phyloP scores from a whole-genome alignment of 192 early-diverging fungal genomes.

The Podila verticillata region DNA sequence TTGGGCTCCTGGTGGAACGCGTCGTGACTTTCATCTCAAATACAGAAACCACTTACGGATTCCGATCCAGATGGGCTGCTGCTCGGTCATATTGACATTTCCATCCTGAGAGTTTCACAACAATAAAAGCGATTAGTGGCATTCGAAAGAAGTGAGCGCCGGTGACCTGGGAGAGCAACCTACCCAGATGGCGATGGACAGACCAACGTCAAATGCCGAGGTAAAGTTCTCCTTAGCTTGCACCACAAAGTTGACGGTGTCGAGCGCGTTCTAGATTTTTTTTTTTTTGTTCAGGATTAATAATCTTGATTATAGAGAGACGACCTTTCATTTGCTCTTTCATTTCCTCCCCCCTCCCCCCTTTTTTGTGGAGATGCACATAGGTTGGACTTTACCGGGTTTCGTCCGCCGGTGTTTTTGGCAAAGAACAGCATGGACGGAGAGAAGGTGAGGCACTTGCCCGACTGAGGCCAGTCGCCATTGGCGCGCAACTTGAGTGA shows the following conservation, averaged over 20 bases:
- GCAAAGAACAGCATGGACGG: conserved; percentile 12
- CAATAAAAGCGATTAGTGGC: not conserved
- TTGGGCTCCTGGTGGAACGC: no score
- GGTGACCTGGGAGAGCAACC: no score
- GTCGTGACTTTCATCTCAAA: not conserved
- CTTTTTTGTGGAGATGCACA: no score
- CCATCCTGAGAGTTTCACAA: conserved; percentile 5
- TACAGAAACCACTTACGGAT: conserved; percentile 18
- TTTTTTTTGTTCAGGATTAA: conserved; percentile 4
- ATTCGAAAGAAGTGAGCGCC: no score
- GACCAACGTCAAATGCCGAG: not conserved
- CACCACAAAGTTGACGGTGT: conserved; percentile 10
- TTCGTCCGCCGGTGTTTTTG: conserved; percentile 1
- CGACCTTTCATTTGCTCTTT: no score
- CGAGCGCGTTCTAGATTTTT: not conserved
- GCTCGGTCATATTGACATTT: not conserved
- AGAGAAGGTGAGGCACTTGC: conserved; percentile 21
- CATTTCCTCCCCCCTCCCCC: no score
- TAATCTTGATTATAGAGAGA: not conserved
- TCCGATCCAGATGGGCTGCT: conserved; percentile 16
- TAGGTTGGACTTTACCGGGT: conserved; percentile 6
- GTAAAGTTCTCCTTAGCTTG: not conserved
- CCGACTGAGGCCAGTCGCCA: conserved; percentile 9
- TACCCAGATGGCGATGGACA: conserved; percentile 38
- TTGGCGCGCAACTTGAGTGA: conserved; percentile 12